Conservation (phyloP, 768 basidiomycete species). For the Candolleomyces efflorescens region DNA sequence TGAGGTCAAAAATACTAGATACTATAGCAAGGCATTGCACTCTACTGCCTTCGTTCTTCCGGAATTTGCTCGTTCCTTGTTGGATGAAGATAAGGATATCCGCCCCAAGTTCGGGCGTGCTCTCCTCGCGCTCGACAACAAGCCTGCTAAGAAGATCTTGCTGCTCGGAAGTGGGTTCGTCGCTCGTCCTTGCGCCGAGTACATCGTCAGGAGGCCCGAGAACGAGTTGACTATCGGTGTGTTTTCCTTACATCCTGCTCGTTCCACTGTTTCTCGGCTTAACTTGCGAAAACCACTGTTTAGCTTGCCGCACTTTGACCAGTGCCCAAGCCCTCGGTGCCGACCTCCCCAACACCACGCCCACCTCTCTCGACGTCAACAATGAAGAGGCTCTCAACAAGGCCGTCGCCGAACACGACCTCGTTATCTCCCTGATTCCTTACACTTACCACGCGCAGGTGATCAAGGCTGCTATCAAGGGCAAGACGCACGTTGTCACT, state of each 20-base stretch:
- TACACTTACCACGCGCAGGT: slow-evolving; percentile 89
- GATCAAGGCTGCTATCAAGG: slow-evolving; percentile 86
- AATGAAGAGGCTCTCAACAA: slow-evolving; percentile 69
- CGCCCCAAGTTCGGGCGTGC: slow-evolving; percentile 72
- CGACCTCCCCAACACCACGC: slow-evolving; percentile 65
- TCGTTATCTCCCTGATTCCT: slow-evolving; percentile 95
- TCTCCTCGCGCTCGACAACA: slow-evolving; percentile 36
- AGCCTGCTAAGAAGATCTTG: slow-evolving; percentile 65
- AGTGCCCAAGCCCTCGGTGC: slow-evolving; percentile 67
- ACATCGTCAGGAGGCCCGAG: slow-evolving; percentile 73
- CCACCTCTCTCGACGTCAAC: slow-evolving; percentile 79
- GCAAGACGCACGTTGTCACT: slow-evolving; percentile 91
- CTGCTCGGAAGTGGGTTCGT: slow-evolving; percentile 95
- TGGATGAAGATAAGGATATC: slow-evolving; percentile 71
- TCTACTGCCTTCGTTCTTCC: slow-evolving; percentile 82
- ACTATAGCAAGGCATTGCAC: slow-evolving; percentile 86
- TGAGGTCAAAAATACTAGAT: slow-evolving; percentile 63
- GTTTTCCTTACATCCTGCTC: too few species aligned
- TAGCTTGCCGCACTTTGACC: slow-evolving; percentile 85
- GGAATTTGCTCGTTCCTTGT: slow-evolving; percentile 77
- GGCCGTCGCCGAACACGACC: slow-evolving; percentile 80
- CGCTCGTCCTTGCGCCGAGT: slow-evolving; percentile 94
- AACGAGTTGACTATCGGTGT: slow-evolving; percentile 84
- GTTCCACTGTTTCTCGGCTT: too few species aligned
- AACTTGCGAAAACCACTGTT: not conserved